A percentile compares a stretch with the other conserved stretches of the same genome.
Evolutionary conservation across 768 basidiomycete species (phyloP).

Genomic region (Psilocybe tampanensis): DNA sequence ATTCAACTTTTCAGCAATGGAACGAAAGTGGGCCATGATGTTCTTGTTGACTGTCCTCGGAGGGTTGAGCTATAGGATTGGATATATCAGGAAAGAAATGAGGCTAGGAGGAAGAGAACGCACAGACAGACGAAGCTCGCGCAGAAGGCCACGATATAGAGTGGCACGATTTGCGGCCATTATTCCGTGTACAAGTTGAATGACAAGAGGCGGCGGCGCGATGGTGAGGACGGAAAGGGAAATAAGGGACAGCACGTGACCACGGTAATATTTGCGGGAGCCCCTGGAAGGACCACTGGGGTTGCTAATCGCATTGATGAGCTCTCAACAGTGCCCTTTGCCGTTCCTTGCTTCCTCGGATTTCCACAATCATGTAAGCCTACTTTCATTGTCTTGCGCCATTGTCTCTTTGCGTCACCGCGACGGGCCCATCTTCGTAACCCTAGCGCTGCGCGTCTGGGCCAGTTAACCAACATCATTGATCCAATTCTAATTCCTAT

Average conservation of each 20-base stretch:
- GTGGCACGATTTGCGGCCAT: slow-evolving; percentile 36
- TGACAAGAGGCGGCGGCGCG: background rate
- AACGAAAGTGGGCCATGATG: slow-evolving; percentile 55
- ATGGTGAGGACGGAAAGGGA: background rate
- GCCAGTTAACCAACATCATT: slow-evolving; percentile 3
- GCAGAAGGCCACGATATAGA: slow-evolving; percentile 53
- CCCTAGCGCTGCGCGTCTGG: background rate
- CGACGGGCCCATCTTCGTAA: background rate
- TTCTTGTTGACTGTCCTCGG: slow-evolving; percentile 41
- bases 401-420: background rate
- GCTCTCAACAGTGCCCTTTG: background rate
- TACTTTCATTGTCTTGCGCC: background rate
- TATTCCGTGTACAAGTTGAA: background rate
- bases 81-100: background rate
- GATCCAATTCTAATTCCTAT: slow-evolving; percentile 15
- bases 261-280: background rate
- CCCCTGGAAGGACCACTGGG: too few species aligned
- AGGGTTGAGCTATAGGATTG: slow-evolving; percentile 24
- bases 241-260: background rate
- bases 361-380: background rate
- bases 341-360: background rate
- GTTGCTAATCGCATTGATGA: background rate
- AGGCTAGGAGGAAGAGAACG: slow-evolving; percentile 17
- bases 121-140: slow-evolving; percentile 58
- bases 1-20: slow-evolving; percentile 47